Evolutionary conservation across 192 early-diverging fungal species (phyloP).

Genomic region (Spinellus fusiger): DNA sequence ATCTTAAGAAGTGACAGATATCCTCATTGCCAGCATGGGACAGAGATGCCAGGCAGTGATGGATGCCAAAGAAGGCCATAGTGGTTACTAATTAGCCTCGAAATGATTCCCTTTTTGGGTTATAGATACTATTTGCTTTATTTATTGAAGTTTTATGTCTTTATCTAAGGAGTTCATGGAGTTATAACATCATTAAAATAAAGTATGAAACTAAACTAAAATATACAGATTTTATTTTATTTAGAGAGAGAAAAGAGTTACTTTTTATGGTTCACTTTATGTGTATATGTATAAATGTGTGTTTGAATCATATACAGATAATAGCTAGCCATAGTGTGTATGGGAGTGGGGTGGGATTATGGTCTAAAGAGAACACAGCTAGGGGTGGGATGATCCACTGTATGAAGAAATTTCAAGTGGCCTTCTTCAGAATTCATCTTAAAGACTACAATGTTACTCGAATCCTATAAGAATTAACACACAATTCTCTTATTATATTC

Average conservation of each 20-base stretch:
- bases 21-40: too few species aligned
- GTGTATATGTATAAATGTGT: conserved; percentile 1
- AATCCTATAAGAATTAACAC: conserved; percentile 12
- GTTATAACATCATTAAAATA: too few species aligned
- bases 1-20: too few species aligned
- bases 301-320: conserved; percentile 1
- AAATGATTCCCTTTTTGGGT: too few species aligned
- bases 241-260: conserved; percentile 9
- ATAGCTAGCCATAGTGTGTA: neutral
- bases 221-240: conserved; percentile 16
- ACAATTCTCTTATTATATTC: neutral
- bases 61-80: too few species aligned
- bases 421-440: conserved; percentile 21
- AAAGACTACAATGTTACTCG: conserved; percentile 24
- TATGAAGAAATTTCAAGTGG: conserved; percentile 2
- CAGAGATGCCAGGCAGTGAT: too few species aligned
- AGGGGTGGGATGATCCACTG: conserved; percentile 10
- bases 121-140: too few species aligned
- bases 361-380: conserved; percentile 30
- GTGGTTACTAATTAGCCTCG: too few species aligned
- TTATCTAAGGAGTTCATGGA: too few species aligned
- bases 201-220: too few species aligned
- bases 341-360: neutral
- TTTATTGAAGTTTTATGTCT: too few species aligned
- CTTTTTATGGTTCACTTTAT: neutral